These are phyloP conservation scores for Spiraea crenata DNA, from an alignment of 331 rosid genomes.

Conservation along the genomic window DNA sequence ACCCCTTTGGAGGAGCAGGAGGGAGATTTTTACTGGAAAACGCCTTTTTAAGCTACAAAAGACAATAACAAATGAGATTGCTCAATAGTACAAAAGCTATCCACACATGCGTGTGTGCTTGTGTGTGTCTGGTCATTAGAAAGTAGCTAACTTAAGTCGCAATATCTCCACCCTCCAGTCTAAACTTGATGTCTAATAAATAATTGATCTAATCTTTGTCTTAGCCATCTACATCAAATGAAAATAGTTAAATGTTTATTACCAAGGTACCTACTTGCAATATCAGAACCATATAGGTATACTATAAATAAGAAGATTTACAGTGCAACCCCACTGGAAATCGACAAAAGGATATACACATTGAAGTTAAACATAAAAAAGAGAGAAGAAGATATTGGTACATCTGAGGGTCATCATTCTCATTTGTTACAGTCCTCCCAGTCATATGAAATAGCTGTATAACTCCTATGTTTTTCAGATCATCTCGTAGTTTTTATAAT, in stretches of 20 bases:
- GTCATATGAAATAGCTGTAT: neutral
- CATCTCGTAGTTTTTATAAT: neutral
- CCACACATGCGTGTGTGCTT: neutral
- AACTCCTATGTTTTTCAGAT: neutral
- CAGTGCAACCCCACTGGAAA: no score
- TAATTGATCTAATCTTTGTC: neutral
- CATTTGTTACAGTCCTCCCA: neutral
- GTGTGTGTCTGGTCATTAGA: neutral
- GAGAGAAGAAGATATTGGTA: neutral
- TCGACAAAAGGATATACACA: no score
- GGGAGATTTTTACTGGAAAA: conserved; percentile 67
- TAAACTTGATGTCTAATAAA: neutral
- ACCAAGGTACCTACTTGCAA: neutral
- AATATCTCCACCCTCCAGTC: neutral
- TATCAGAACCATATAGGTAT: no score
- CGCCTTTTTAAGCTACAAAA: conserved; percentile 62
- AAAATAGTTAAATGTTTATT: no score
- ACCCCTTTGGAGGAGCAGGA: conserved; percentile 70
- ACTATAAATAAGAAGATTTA: no score
- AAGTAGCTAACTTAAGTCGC: neutral
- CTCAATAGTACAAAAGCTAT: neutral
- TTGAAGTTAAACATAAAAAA: no score
- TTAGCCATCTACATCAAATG: neutral
- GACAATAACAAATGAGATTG: conserved; percentile 17
- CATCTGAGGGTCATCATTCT: neutral